Conservation (phyloP, 2,329 filamentous ascomycete genomes). For the Penicillium freii region DNA sequence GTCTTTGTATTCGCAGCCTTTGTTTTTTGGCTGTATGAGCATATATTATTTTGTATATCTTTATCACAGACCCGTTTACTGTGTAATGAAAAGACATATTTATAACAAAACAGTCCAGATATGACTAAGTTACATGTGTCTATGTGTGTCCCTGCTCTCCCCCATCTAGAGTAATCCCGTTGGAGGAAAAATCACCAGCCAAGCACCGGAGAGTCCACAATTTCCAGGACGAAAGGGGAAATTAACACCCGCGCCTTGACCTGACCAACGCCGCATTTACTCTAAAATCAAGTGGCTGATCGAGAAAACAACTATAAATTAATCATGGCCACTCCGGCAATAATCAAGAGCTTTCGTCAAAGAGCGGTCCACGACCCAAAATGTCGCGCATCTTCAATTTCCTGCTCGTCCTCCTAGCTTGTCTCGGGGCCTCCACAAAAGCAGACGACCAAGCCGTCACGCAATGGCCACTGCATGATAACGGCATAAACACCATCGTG, state of each 20-base stretch:
- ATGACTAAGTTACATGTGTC: too few species aligned
- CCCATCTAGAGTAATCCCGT: background rate
- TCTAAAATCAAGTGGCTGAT: background rate
- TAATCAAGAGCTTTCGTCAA: background rate
- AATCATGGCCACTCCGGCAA: background rate
- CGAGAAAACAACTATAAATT: conserved; percentile 3
- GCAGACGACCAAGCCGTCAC: conserved; percentile 10
- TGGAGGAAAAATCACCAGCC: conserved; percentile 3
- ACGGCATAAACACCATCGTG: conserved; percentile 47
- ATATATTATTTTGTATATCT: background rate
- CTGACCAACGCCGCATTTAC: background rate
- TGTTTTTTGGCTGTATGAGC: background rate
- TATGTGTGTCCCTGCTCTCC: background rate
- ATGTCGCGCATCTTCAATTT: conserved; percentile 11
- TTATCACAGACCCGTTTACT: background rate
- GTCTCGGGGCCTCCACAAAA: conserved; percentile 5
- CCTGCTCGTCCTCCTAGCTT: conserved; percentile 13
- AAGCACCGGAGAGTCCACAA: conserved; percentile 1
- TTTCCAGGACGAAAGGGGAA: background rate
- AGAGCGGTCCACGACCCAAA: background rate
- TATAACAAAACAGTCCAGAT: background rate
- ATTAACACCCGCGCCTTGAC: background rate
- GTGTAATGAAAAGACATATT: background rate
- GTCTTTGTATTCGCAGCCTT: background rate
- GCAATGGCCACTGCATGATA: conserved; percentile 51